phyloP scores from a whole-genome alignment of 2,329 filamentous ascomycete genomes.

The Canariomyces notabilis region DNA sequence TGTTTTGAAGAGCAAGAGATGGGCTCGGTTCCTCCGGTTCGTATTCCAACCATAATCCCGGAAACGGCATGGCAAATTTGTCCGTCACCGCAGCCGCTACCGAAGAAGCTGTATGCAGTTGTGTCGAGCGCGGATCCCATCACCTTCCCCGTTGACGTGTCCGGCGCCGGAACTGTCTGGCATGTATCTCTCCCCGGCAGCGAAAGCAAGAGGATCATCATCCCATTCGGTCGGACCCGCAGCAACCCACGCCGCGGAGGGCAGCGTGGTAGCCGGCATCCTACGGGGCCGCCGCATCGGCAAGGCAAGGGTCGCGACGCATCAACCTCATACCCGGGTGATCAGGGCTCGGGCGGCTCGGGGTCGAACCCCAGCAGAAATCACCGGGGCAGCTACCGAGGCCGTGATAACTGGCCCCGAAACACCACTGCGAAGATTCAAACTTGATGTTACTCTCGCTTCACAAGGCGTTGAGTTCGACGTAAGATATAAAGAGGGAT shows the following conservation, averaged over 20 bases:
- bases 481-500: background rate
- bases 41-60: constrained; percentile 59
- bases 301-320: constrained; percentile 23
- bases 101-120: constrained; percentile 44
- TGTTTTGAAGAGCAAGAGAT: constrained; percentile 79
- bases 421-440: constrained; percentile 22
- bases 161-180: constrained; percentile 33
- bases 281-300: constrained; percentile 17
- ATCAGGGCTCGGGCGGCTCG: constrained; percentile 21
- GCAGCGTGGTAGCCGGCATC: constrained; percentile 19
- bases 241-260: constrained; percentile 31
- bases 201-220: constrained; percentile 34
- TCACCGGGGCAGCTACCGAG: constrained; percentile 38
- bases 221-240: constrained; percentile 32
- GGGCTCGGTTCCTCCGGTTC: constrained; percentile 68
- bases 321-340: constrained; percentile 28
- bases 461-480: background rate
- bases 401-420: constrained; percentile 40
- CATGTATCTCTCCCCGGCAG: constrained; percentile 38
- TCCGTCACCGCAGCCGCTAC: constrained; percentile 50
- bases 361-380: constrained; percentile 27
- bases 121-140: constrained; percentile 34
- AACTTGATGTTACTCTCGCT: constrained; percentile 15
- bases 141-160: constrained; percentile 24
- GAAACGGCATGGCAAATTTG: constrained; percentile 60